phyloP scores from a whole-genome alignment of 2,329 filamentous ascomycete genomes.

The Xylaria sp. region DNA sequence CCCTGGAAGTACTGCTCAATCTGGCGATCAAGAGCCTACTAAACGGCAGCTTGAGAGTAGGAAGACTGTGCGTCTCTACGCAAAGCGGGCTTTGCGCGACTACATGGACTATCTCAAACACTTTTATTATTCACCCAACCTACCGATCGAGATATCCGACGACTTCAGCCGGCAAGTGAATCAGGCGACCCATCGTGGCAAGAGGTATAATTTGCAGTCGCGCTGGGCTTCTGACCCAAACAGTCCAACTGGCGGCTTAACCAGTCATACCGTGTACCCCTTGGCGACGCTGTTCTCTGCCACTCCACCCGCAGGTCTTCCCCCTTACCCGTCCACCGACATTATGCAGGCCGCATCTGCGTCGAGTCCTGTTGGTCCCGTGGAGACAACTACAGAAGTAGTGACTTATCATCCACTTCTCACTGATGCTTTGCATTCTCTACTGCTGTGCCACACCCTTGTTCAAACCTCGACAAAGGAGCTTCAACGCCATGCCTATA shows the following conservation, averaged over 20 bases:
- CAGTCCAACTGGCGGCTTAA: constrained; percentile 22
- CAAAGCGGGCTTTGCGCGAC: constrained; percentile 70
- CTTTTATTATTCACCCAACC: constrained; percentile 72
- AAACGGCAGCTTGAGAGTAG: constrained; percentile 48
- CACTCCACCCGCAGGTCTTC: constrained; percentile 60
- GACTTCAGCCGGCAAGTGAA: constrained; percentile 54
- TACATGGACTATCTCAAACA: constrained; percentile 66
- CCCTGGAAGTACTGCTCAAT: background rate
- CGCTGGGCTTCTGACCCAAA: constrained; percentile 41
- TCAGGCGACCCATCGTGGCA: constrained; percentile 38
- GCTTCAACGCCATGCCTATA: constrained; percentile 72
- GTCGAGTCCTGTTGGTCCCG: constrained; percentile 23
- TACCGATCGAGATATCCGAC: constrained; percentile 55
- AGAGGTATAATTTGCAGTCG: constrained; percentile 28
- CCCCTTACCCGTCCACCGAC: constrained; percentile 55
- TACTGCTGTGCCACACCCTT: constrained; percentile 74
- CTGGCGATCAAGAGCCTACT: constrained; percentile 18
- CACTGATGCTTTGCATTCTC: constrained; percentile 69
- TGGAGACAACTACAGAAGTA: constrained; percentile 47
- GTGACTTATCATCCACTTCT: constrained; percentile 78
- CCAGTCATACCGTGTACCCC: constrained; percentile 38
- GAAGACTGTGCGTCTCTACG: constrained; percentile 66
- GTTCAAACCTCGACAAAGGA: constrained; percentile 74
- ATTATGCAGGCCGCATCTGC: constrained; percentile 29
- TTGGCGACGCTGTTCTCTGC: constrained; percentile 65